Conservation (phyloP, 1,284 basidiomycete species). For the Coniferiporia weirii region DNA sequence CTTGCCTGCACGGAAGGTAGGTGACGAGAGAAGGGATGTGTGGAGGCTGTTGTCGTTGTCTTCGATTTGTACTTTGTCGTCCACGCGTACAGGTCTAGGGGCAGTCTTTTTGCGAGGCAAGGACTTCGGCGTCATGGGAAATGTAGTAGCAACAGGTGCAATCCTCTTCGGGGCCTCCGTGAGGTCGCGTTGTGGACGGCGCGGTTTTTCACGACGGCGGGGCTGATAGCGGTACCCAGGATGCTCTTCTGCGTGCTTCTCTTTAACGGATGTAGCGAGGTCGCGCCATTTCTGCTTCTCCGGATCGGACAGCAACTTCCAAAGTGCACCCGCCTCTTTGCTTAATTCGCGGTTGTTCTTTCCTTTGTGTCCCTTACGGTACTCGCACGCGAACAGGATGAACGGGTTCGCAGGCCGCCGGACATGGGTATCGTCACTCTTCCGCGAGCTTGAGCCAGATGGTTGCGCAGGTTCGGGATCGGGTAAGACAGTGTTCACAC, state of each 20-base stretch:
- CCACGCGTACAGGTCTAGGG: neutral
- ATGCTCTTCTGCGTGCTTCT: conserved; percentile 47
- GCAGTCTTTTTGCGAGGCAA: neutral
- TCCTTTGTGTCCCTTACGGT: conserved; percentile 36
- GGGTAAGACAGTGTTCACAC: neutral
- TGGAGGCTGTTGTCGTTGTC: neutral
- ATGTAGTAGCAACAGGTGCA: neutral
- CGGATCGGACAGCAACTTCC: conserved; percentile 43
- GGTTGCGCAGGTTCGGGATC: neutral
- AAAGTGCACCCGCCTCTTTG: conserved; percentile 47
- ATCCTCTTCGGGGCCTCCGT: neutral
- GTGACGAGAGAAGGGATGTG: neutral
- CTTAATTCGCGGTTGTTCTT: conserved; percentile 53
- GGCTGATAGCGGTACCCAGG: conserved; percentile 55
- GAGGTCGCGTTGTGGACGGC: neutral
- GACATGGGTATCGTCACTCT: conserved; percentile 25
- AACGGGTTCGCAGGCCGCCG: conserved; percentile 80
- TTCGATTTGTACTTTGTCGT: neutral
- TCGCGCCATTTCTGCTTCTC: conserved; percentile 47
- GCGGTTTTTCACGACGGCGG: conserved; percentile 31
- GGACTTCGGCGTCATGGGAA: neutral
- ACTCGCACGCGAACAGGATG: conserved; percentile 64
- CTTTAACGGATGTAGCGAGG: conserved; percentile 53
- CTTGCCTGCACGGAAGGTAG: neutral
- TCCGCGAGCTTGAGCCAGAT: neutral